Evolutionary conservation across 1,284 basidiomycete genomes (phyloP).

Genomic region (Trichosporon sp.): DNA sequence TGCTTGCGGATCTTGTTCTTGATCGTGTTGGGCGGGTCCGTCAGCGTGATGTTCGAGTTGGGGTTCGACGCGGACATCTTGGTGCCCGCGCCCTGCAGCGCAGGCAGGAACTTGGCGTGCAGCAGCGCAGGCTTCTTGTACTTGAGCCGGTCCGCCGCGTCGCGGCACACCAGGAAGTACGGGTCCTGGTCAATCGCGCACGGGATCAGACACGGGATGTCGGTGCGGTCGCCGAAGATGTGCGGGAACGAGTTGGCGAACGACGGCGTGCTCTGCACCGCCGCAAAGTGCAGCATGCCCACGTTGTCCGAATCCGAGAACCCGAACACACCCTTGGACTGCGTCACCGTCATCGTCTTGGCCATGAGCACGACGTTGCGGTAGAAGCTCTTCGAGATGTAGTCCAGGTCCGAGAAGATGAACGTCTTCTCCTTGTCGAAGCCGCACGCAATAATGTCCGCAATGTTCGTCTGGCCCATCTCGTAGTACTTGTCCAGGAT

Average conservation of each 20-base stretch:
- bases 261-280: conserved; percentile 94
- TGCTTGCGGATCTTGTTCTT: conserved; percentile 97
- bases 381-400: conserved; percentile 79
- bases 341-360: conserved; percentile 85
- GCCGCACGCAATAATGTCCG: conserved; percentile 78
- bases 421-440: conserved; percentile 92
- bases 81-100: conserved; percentile 92
- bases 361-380: conserved; percentile 91
- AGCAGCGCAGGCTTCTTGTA: conserved; percentile 92
- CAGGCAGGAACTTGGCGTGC: conserved; percentile 97
- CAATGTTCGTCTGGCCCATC: conserved; percentile 81
- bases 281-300: conserved; percentile 94
- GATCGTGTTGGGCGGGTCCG: conserved; percentile 83
- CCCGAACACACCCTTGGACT: conserved; percentile 92
- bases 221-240: conserved; percentile 80
- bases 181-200: conserved; percentile 93
- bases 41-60: conserved; percentile 93
- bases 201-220: conserved; percentile 90
- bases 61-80: conserved; percentile 97
- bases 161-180: conserved; percentile 88
- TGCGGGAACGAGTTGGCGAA: conserved; percentile 99
- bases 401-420: conserved; percentile 91
- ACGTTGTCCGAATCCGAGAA: conserved; percentile 98
- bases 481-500: conserved; percentile 74
- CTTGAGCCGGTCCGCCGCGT: conserved; percentile 88